Percentiles rank a stretch among this genome's conserved stretches.
Conservation (phyloP, 306 rosid species). For the Pterocarpus macrocarpus region DNA sequence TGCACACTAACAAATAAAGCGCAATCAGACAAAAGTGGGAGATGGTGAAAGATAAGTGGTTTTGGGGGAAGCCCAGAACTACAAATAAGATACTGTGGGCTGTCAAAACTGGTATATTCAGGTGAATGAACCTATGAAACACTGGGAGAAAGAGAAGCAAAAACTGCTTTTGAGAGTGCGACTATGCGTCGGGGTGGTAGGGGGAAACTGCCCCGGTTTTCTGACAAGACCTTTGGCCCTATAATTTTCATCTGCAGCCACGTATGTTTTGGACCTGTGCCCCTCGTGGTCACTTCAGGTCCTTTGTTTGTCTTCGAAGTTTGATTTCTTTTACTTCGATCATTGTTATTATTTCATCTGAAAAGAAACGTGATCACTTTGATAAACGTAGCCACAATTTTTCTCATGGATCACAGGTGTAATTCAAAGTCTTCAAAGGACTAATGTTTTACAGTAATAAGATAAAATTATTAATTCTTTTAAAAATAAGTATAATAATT, state of each 20-base stretch:
- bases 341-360: not conserved
- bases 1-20: constrained; percentile 45
- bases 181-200: constrained; percentile 62
- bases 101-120: constrained; percentile 47
- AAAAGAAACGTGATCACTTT: not conserved
- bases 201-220: constrained; percentile 67
- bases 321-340: not conserved
- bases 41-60: constrained; percentile 39
- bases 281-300: constrained; percentile 48
- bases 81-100: constrained; percentile 65
- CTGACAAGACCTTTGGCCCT: constrained; percentile 38
- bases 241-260: constrained; percentile 31
- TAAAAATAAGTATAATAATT: no score
- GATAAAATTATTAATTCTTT: no score
- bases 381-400: no score
- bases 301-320: constrained; percentile 23
- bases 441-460: no score
- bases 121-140: not conserved
- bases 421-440: no score
- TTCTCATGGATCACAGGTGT: not conserved
- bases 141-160: constrained; percentile 8
- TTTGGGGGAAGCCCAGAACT: constrained; percentile 43
- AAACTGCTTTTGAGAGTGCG: constrained; percentile 53
- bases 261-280: constrained; percentile 43
- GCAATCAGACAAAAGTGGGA: constrained; percentile 54